Evolutionary conservation across 2,329 filamentous ascomycete species (phyloP), one percentile per base, ranked within the genome.

Genomic region (Phoma sp.): DNA sequence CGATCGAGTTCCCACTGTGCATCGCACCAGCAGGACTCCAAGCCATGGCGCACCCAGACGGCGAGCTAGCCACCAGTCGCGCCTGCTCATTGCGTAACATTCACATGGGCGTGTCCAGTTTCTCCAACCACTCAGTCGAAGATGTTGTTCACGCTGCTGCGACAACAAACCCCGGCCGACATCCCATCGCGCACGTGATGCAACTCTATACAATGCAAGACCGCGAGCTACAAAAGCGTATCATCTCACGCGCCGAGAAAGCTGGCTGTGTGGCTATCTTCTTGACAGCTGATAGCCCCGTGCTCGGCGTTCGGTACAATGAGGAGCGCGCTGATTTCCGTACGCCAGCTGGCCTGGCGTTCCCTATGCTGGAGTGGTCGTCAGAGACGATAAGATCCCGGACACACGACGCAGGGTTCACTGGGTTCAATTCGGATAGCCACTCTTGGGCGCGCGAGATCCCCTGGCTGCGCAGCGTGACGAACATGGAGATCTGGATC

Each of bases 201-300:
- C 47, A 50, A 14, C 23, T 50, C 14, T 50, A 50, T 24, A 37
- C 47, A 39, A 50, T 50, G 47, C 36, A 43, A 14, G 39, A 50
- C 32, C 40, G 47, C 18, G 25, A 23, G 7, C 11, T 30, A 14
- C 47, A 50, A 24, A 39, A 37, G 8, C 47, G 47, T 11, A 50
- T 50, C 18, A 43, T 50, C 24, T 27, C 35, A 7, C 24, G 47
- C 18, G 47, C 47, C 27, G 47, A 50, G 14, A 37, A 32, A 1
- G 47, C 39, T 23, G 47, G 40, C 4, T 50, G 39, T 9, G 22
- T n/a, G 1, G 47, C 47, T 3, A 25, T 50, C 10, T 44, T 50
- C 24, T 24, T 50, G 1, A 50, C 47, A 2, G 39, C 47, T 3
- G 40, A 50, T 11, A 43, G 39, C 9, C 40, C 47, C 13, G 47